Conservation (phyloP, 2,329 filamentous ascomycete genomes). For the Fusarium compactum region DNA sequence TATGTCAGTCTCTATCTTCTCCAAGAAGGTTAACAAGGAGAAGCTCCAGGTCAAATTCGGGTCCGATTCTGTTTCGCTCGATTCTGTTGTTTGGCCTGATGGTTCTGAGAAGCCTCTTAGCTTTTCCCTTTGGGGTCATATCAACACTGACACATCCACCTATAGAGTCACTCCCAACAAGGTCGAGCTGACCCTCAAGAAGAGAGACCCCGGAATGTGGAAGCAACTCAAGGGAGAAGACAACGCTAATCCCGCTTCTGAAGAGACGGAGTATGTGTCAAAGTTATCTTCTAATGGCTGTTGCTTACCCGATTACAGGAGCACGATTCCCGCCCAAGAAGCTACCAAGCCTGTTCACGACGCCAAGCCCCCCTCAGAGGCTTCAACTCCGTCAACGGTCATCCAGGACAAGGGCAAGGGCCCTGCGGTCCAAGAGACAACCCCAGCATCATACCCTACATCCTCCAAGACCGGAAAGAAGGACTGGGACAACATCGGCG, state of each 20-base stretch:
- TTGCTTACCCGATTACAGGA: constrained; percentile 29
- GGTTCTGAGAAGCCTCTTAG: constrained; percentile 73
- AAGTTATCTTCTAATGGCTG: rapidly evolving
- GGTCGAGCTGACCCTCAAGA: constrained; percentile 80
- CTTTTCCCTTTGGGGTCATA: constrained; percentile 72
- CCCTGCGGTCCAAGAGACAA: constrained; percentile 40
- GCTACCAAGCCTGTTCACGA: constrained; percentile 37
- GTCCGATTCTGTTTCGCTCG: constrained; percentile 44
- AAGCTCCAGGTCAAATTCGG: constrained; percentile 55
- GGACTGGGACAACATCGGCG: constrained; percentile 86
- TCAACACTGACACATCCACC: constrained; percentile 71
- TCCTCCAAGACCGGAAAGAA: constrained; percentile 87
- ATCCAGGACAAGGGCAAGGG: constrained; percentile 25
- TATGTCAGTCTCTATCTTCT: constrained; percentile 58
- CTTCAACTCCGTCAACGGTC: background rate
- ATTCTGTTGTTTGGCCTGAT: constrained; percentile 51
- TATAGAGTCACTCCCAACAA: constrained; percentile 80
- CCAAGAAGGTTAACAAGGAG: constrained; percentile 57
- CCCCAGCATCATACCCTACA: constrained; percentile 75
- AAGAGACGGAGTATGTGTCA: constrained; percentile 41
- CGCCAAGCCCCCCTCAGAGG: constrained; percentile 2
- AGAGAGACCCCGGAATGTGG: constrained; percentile 78
- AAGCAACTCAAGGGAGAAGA: constrained; percentile 49
- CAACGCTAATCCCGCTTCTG: background rate
- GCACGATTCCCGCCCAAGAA: constrained; percentile 33